These are phyloP conservation scores for Penicillium sp. DNA, from an alignment of 2,329 filamentous ascomycete genomes.

Conservation along the genomic window DNA sequence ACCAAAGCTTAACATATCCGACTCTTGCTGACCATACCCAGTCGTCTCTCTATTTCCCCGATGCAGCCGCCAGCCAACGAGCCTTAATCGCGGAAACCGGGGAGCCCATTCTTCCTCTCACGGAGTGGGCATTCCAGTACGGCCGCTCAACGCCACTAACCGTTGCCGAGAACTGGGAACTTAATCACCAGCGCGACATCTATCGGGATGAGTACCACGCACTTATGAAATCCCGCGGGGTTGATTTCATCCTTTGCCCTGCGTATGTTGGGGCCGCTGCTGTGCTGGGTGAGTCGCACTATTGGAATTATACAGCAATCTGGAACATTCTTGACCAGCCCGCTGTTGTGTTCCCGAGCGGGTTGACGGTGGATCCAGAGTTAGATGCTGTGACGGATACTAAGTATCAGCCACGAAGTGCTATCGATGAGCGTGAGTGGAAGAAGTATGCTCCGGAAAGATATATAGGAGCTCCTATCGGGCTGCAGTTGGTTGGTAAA, in stretches of 20 bases:
- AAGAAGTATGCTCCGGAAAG: conserved; percentile 36
- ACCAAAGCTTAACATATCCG: neutral
- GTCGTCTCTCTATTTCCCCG: conserved; percentile 55
- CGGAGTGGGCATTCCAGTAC: conserved; percentile 44
- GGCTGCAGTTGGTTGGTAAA: conserved; percentile 56
- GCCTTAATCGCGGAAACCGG: conserved; percentile 42
- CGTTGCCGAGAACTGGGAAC: conserved; percentile 34
- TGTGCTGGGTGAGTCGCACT: conserved; percentile 39
- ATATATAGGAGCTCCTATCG: conserved; percentile 53
- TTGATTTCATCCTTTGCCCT: conserved; percentile 40
- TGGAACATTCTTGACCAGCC: conserved; percentile 41
- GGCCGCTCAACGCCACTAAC: conserved; percentile 28
- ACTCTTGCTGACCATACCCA: conserved; percentile 27
- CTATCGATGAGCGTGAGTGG: conserved; percentile 39
- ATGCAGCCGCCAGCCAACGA: conserved; percentile 43
- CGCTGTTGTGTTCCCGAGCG: conserved; percentile 35
- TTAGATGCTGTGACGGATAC: conserved; percentile 29
- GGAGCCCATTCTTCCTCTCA: conserved; percentile 54
- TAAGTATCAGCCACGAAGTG: conserved; percentile 30
- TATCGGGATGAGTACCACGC: conserved; percentile 40
- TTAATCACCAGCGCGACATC: conserved; percentile 33
- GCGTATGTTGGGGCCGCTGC: conserved; percentile 34
- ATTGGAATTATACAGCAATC: conserved; percentile 43
- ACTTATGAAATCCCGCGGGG: conserved; percentile 32
- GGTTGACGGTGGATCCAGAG: conserved; percentile 32